These are phyloP conservation scores for Helianthus tuberosus DNA, from an alignment of 129 eudicot genomes.

Conservation along the genomic window DNA sequence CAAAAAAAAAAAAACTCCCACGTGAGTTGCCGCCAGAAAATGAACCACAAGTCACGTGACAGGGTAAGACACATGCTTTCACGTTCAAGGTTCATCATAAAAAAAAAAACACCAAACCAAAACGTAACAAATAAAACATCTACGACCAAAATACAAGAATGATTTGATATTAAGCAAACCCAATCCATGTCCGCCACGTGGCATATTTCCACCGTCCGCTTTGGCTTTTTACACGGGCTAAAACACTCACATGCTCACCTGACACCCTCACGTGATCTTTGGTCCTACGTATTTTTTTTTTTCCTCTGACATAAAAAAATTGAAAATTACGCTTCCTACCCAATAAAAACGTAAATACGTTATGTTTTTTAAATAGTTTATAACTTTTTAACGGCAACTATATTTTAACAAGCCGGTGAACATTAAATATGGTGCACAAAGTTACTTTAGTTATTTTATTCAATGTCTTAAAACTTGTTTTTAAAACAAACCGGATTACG, in stretches of 20 bases:
- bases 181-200: slow-evolving; percentile 23
- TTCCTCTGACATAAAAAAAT: neutral
- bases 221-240: slow-evolving; percentile 45
- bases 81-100: slow-evolving; percentile 19
- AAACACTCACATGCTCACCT: slow-evolving; percentile 55
- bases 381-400: no score
- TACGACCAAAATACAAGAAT: neutral
- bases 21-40: slow-evolving; percentile 27
- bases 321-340: no score
- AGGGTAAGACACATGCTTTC: slow-evolving; percentile 29
- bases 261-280: slow-evolving; percentile 65
- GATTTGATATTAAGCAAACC: neutral
- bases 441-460: no score
- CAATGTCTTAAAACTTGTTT: no score
- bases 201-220: slow-evolving; percentile 37
- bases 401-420: no score
- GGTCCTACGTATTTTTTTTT: slow-evolving; percentile 34
- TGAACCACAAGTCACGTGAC: slow-evolving; percentile 31
- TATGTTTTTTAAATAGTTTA: no score
- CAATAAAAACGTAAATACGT: no score
- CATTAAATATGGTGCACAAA: no score
- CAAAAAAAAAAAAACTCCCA: no score
- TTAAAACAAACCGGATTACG: no score
- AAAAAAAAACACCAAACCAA: neutral
- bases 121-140: slow-evolving; percentile 24